Base-by-base conservation (phyloP, 257 asterid species). In the Marsdenia floribunda region DNA sequence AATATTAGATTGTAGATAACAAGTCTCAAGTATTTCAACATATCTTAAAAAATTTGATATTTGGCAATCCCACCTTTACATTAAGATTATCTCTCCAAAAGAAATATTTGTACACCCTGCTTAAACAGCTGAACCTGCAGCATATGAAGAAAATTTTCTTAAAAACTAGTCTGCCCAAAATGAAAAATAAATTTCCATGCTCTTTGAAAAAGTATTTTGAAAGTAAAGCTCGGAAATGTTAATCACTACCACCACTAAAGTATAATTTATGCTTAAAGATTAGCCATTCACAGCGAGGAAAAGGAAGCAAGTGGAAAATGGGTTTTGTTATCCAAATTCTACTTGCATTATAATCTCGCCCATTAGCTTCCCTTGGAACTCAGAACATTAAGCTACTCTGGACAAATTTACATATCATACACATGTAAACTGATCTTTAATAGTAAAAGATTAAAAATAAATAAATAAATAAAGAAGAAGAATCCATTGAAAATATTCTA, bases 81-180 rank as follows among this genome's bases (percentile, higher is more conserved):
- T 94, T 80, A 78, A 92, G 83, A 71, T 85, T 86, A 65, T 84
- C 94, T 81, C 84, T 84, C 99, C 99, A 94, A 79, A 94, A 94
- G 86, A 89, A 89, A 87, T 94, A 94, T 86, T 86, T 94, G 90
- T 94, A 94, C 80, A 85, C 91, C 84, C 99, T 88, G 83, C 96
- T 82, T 80, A 85, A 80, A 85, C 99, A 90, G 83, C 93, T 90
- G 92, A 94, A 94, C 87, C 99, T 94, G 91, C 87, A 76, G 72
- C 38, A 67, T 80, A 13, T 8, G 50, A 18, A 3, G 33, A 66
- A 19, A n/a, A 8, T 66, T 21, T 65, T 38, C 1, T 65, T 12
- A 19, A 7, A 19, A 8, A 3, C 7, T 38, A 66, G 29, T 38
- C 49, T 19, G n/a, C 50, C 46, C 52, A 19, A 66, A 66, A 38